A percentile compares a stretch with the other conserved stretches of the same genome.
phyloP scores from a whole-genome alignment of 2,329 filamentous ascomycete genomes.

The Monascus ruber region DNA sequence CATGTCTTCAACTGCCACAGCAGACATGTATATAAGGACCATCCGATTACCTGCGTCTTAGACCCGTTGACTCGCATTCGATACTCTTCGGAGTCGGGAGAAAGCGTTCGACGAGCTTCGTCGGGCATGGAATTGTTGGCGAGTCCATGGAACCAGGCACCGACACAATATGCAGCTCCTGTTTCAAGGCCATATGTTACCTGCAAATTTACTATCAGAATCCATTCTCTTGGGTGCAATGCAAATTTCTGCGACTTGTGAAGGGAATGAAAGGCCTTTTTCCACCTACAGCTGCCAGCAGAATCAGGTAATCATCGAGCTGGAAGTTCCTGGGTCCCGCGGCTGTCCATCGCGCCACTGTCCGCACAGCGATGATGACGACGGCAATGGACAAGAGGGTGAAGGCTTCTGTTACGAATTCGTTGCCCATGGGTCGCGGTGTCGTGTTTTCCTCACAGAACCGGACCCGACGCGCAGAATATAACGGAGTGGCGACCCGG shows the following conservation, averaged over 20 bases:
- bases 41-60: conserved; percentile 43
- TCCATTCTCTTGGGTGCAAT: not conserved
- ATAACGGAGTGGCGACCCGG: too few species aligned
- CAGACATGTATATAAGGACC: conserved; percentile 43
- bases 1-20: conserved; percentile 45
- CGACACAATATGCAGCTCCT: conserved; percentile 39
- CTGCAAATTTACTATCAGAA: conserved; percentile 15
- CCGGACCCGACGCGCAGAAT: too few species aligned
- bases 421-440: too few species aligned
- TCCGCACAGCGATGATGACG: conserved; percentile 40
- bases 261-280: not conserved
- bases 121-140: conserved; percentile 49
- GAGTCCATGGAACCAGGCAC: conserved; percentile 38
- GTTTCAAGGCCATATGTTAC: conserved; percentile 43
- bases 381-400: conserved; percentile 42
- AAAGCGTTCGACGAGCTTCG: conserved; percentile 36
- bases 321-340: conserved; percentile 42
- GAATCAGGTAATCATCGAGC: conserved; percentile 50
- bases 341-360: conserved; percentile 37
- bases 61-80: conserved; percentile 40
- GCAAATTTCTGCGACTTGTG: not conserved
- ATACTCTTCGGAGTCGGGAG: conserved; percentile 37
- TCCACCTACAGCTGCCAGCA: conserved; percentile 40
- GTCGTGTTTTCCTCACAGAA: too few species aligned
- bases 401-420: conserved; percentile 34